Base-by-base conservation (phyloP, 2,329 filamentous ascomycete genomes). In the Trichoderma pleuroti region DNA sequence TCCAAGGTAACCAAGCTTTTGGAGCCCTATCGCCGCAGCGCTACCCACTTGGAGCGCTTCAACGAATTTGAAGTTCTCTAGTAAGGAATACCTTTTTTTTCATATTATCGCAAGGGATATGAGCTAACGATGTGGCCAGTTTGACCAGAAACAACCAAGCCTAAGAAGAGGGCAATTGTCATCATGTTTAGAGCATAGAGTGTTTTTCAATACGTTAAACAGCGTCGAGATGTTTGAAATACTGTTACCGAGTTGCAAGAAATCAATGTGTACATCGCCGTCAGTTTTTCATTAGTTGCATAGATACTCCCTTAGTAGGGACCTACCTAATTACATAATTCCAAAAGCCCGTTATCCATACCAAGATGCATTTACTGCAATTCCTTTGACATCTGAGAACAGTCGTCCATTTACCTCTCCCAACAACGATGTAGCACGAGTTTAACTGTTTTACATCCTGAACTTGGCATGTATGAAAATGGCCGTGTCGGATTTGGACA, bases 21-120 rank as follows among this genome's bases (percentile, higher is more conserved):
- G 16, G 90, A 90, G 77, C 85, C 88, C 4, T 97, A 97, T 81
- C 89, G 94, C 24, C 85, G 93, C 65, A 91, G 89, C 0, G 82
- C 84, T 21, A 85, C 84, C 66, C 93, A 94, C 75, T 82, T 98
- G 52, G 84, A 84, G 72, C 91, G 87, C 73, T 92, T 92, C 76
- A 85, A 87, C 71, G 89, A 92, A 73, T 98, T 97, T 79, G 95
- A 98, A 80, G 81, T 93, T 64, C 83, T 97, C 36, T 90, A 87
- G 92, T 93, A 82, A 77, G 88, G 46, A 30, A 18, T 11, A 39
- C 10, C 7, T 12, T 4, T 1, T 30, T 12, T 1, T 30, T 12
- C 9, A 4, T 9, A 4, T 36, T 28, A 9, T 16, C 34, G 18
- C 24, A 6, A 24, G 4, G 10, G 32, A 30, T 16, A 69, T 39